A percentile compares a stretch with the other conserved stretches of the same genome.
Conservation (phyloP, 1,139 yeast genomes). For the Chernovozyma aurita region DNA sequence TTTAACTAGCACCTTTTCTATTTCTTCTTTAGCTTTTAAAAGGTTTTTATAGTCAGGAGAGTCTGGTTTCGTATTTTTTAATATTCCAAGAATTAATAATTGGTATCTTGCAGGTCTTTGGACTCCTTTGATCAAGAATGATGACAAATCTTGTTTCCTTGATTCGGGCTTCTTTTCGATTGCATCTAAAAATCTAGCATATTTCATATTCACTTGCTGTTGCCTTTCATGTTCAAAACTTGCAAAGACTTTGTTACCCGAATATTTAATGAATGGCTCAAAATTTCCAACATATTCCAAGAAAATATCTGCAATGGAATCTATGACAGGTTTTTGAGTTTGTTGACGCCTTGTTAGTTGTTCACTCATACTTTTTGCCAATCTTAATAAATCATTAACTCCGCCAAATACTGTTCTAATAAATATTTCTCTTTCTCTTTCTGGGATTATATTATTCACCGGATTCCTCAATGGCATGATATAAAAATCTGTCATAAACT, state of each 20-base stretch:
- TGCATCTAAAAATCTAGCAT: slow-evolving; percentile 90
- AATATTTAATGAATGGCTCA: slow-evolving; percentile 88
- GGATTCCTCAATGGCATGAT: slow-evolving; percentile 82
- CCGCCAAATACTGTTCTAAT: slow-evolving; percentile 90
- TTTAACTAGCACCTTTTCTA: slow-evolving; percentile 70
- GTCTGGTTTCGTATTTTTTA: slow-evolving; percentile 73
- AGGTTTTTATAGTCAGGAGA: slow-evolving; percentile 72
- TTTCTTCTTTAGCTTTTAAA: slow-evolving; percentile 68
- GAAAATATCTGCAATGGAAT: slow-evolving; percentile 82
- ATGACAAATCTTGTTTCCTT: slow-evolving; percentile 84
- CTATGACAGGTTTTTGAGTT: slow-evolving; percentile 73
- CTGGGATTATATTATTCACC: slow-evolving; percentile 77
- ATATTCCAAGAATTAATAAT: slow-evolving; percentile 72
- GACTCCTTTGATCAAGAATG: slow-evolving; percentile 91
- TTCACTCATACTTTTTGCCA: slow-evolving; percentile 82
- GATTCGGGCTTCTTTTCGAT: slow-evolving; percentile 87
- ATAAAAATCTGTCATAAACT: slow-evolving; percentile 89
- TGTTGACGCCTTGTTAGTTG: slow-evolving; percentile 88
- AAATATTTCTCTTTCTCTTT: slow-evolving; percentile 83
- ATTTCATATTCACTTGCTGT: slow-evolving; percentile 81
- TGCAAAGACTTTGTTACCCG: slow-evolving; percentile 95
- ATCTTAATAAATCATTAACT: slow-evolving; percentile 79
- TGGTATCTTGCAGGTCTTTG: slow-evolving; percentile 96
- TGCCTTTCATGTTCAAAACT: slow-evolving; percentile 95
- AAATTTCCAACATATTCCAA: slow-evolving; percentile 79